A percentile compares a stretch with the other conserved stretches of the same genome.
Conservation (phyloP, 2,329 filamentous ascomycete genomes). For the Ophiostoma himal-ulmi region DNA sequence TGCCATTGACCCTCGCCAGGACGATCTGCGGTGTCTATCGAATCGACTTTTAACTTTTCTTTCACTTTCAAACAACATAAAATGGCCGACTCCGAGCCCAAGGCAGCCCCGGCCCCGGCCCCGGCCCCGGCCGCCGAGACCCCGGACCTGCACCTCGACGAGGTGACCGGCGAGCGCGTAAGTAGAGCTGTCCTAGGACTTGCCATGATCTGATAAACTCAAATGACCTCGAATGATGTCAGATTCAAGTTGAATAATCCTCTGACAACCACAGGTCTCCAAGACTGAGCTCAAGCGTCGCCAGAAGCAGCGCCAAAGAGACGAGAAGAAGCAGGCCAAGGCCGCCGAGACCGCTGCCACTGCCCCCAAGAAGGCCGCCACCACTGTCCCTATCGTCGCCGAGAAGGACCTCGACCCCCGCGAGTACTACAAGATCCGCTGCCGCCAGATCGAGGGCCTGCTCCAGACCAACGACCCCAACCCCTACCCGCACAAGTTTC, state of each 20-base stretch:
- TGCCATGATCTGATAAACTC: not conserved
- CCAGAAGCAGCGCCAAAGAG: conserved; percentile 81
- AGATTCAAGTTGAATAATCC: not conserved
- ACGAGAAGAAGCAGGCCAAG: conserved; percentile 84
- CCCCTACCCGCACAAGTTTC: conserved; percentile 91
- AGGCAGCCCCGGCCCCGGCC: conserved; percentile 17
- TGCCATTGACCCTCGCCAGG: conserved; percentile 1
- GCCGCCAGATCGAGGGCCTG: conserved; percentile 68
- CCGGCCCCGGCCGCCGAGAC: conserved; percentile 17
- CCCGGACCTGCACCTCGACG: conserved; percentile 69
- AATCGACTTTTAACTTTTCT: not conserved
- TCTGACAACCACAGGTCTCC: conserved; percentile 45
- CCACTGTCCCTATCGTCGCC: conserved; percentile 46
- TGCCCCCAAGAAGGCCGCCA: conserved; percentile 52
- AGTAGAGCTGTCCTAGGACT: conserved; percentile 7
- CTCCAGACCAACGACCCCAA: conserved; percentile 64
- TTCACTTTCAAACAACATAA: not conserved
- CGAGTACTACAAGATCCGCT: conserved; percentile 93
- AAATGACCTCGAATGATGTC: not conserved
- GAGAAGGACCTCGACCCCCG: conserved; percentile 54
- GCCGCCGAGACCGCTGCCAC: conserved; percentile 54
- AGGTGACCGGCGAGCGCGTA: conserved; percentile 74
- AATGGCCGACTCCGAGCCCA: conserved; percentile 25
- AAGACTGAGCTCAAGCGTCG: conserved; percentile 92
- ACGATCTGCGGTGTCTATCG: not conserved